Conservation (phyloP, 305 asterid genomes). For the Fraxinus platypoda region DNA sequence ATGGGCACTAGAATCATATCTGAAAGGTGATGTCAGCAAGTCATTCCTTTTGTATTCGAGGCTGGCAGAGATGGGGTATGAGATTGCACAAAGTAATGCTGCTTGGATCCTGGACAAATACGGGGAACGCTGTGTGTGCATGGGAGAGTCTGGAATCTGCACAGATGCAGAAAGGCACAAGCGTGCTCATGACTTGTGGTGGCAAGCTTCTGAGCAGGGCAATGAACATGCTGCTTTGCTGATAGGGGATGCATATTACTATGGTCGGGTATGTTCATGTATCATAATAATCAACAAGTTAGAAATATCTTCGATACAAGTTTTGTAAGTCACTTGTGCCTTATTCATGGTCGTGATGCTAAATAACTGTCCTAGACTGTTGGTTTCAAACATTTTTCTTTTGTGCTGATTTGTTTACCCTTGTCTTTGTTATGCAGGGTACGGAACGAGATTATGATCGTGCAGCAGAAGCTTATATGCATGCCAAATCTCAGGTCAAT, state of each 20-base stretch:
- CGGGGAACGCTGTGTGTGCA: constrained; percentile 71
- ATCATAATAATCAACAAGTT: neutral
- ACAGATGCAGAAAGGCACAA: constrained; percentile 50
- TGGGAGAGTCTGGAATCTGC: constrained; percentile 61
- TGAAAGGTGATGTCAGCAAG: constrained; percentile 87
- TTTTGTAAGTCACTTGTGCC: neutral
- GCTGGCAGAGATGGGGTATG: constrained; percentile 95
- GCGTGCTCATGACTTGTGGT: constrained; percentile 63
- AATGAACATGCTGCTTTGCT: constrained; percentile 98
- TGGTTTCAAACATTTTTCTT: neutral
- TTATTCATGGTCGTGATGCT: neutral
- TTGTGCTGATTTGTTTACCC: neutral
- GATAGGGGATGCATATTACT: constrained; percentile 96
- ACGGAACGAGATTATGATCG: constrained; percentile 92
- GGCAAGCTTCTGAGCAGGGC: constrained; percentile 99
- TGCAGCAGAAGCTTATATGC: constrained; percentile 82
- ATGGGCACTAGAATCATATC: constrained; percentile 94
- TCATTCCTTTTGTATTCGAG: constrained; percentile 84
- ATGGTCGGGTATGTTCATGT: constrained; percentile 75
- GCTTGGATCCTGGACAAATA: constrained; percentile 99
- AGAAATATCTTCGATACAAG: constrained; percentile 11
- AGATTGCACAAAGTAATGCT: constrained; percentile 97
- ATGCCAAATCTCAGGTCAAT: constrained; percentile 71
- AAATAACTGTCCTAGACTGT: neutral
- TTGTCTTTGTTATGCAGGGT: constrained; percentile 46